phyloP scores from a whole-genome alignment of 352 stramenopile genomes.

The Pythium myriotylum region DNA sequence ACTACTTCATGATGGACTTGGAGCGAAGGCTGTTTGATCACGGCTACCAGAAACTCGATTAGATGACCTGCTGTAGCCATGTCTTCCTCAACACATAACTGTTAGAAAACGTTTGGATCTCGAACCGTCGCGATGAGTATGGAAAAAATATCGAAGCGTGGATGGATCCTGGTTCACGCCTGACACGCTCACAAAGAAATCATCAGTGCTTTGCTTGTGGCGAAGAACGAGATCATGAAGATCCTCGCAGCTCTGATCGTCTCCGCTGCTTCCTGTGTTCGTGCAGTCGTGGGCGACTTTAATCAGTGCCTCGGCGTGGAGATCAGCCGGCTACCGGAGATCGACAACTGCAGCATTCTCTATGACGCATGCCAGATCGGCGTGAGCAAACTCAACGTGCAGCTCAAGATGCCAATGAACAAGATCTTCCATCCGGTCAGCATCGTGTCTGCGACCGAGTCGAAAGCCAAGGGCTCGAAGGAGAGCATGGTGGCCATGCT shows the following conservation, averaged over 20 bases:
- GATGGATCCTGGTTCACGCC: background rate
- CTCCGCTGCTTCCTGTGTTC: background rate
- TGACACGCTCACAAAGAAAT: background rate
- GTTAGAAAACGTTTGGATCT: constrained; percentile 17
- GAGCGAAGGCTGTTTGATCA: constrained; percentile 29
- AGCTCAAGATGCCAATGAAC: constrained; percentile 31
- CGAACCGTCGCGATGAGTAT: constrained; percentile 9
- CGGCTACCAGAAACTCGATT: constrained; percentile 28
- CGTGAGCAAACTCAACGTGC: constrained; percentile 53
- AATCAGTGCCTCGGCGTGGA: constrained; percentile 63
- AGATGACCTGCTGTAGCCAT: constrained; percentile 14
- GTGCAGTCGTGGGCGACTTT: constrained; percentile 24
- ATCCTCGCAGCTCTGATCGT: background rate
- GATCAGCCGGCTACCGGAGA: constrained; percentile 38
- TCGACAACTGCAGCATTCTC: constrained; percentile 39
- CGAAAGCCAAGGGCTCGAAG: constrained; percentile 36
- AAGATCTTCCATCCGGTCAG: constrained; percentile 50
- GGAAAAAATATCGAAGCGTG: constrained; percentile 8
- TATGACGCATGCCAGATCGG: constrained; percentile 51
- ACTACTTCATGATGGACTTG: constrained; percentile 21
- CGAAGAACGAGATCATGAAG: constrained; percentile 10
- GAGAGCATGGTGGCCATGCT: constrained; percentile 57
- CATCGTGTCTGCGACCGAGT: constrained; percentile 68
- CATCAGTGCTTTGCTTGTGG: background rate
- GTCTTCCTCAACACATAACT: background rate